Conservation (phyloP, 2,329 filamentous ascomycete species). For the Magnaporthiopsis incrustans region DNA sequence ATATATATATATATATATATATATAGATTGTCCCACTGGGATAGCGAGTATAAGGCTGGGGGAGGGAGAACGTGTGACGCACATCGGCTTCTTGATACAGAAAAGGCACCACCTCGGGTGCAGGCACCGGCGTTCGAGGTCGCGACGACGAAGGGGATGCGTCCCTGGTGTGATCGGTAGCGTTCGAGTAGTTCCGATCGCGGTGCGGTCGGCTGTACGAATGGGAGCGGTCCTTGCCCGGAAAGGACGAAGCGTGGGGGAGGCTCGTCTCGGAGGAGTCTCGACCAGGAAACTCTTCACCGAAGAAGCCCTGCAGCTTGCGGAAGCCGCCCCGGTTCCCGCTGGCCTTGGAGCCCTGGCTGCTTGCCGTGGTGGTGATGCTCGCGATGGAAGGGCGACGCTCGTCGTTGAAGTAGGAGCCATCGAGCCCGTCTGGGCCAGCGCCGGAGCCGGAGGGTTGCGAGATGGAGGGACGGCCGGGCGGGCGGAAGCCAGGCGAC, state of each 20-base stretch:
- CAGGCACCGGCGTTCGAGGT: conserved; percentile 76
- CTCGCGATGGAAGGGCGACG: conserved; percentile 83
- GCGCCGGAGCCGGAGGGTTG: not conserved
- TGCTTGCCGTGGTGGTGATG: conserved; percentile 72
- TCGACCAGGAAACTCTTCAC: conserved; percentile 71
- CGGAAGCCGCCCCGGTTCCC: conserved; percentile 64
- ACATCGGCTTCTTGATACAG: conserved; percentile 82
- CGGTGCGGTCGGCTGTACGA: conserved; percentile 57
- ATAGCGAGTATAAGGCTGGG: conserved; percentile 6
- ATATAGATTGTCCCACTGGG: too few species aligned
- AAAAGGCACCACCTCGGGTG: conserved; percentile 95
- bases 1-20: not conserved
- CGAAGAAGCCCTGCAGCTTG: conserved; percentile 86
- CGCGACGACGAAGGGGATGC: conserved; percentile 68
- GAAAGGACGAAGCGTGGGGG: conserved; percentile 29
- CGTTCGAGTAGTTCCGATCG: conserved; percentile 74
- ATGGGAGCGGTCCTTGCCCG: conserved; percentile 53
- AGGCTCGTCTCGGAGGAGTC: conserved; percentile 69
- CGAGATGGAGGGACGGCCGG: conserved; percentile 13
- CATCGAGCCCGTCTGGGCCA: conserved; percentile 47
- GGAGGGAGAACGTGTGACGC: conserved; percentile 26
- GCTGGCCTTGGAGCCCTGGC: conserved; percentile 70
- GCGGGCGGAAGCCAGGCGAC: conserved; percentile 61
- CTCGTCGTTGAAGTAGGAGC: conserved; percentile 58
- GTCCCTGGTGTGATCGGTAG: conserved; percentile 64